These are phyloP conservation scores for Ceratocystiopsis minuta DNA, from an alignment of 2,329 filamentous ascomycete species.

Conservation along the genomic window DNA sequence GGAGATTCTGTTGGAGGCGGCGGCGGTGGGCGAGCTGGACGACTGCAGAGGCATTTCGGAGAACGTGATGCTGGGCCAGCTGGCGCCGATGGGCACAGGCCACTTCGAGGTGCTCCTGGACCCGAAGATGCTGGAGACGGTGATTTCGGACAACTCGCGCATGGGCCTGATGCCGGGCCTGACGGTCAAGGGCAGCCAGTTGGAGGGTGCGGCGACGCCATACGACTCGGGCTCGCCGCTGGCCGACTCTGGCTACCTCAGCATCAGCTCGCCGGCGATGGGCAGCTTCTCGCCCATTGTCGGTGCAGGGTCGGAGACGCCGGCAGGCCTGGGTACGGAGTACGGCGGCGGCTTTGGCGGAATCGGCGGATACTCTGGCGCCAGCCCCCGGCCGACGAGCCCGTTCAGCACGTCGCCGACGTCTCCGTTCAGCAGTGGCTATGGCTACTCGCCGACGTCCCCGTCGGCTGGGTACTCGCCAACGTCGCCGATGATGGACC, in stretches of 20 bases:
- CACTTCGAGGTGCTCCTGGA: conserved; percentile 90
- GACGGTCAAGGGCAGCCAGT: conserved; percentile 54
- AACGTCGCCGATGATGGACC: conserved; percentile 48
- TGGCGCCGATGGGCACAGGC: conserved; percentile 92
- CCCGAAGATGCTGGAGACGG: conserved; percentile 86
- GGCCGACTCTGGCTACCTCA: conserved; percentile 45
- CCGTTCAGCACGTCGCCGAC: conserved; percentile 58
- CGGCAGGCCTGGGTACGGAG: conserved; percentile 45
- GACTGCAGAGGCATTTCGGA: conserved; percentile 97
- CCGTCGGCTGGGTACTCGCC: conserved; percentile 60
- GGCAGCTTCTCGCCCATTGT: conserved; percentile 65
- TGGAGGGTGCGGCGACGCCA: conserved; percentile 77
- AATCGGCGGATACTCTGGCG: conserved; percentile 34
- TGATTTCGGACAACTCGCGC: conserved; percentile 80
- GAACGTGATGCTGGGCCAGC: conserved; percentile 94
- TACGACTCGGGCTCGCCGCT: conserved; percentile 80
- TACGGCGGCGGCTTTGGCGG: conserved; percentile 32
- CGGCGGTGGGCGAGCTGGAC: conserved; percentile 84
- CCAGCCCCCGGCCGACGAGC: conserved; percentile 54
- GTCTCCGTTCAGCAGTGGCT: conserved; percentile 41
- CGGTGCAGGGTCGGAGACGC: conserved; percentile 51
- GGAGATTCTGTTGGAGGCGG: conserved; percentile 91
- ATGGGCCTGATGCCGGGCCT: conserved; percentile 68
- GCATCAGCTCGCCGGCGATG: conserved; percentile 42
- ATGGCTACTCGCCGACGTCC: conserved; percentile 56